Percentiles rank a stretch among this genome's conserved stretches.
These are phyloP conservation scores for Cyclocybe aegerita DNA, from an alignment of 768 basidiomycete species.

Conservation along the genomic window DNA sequence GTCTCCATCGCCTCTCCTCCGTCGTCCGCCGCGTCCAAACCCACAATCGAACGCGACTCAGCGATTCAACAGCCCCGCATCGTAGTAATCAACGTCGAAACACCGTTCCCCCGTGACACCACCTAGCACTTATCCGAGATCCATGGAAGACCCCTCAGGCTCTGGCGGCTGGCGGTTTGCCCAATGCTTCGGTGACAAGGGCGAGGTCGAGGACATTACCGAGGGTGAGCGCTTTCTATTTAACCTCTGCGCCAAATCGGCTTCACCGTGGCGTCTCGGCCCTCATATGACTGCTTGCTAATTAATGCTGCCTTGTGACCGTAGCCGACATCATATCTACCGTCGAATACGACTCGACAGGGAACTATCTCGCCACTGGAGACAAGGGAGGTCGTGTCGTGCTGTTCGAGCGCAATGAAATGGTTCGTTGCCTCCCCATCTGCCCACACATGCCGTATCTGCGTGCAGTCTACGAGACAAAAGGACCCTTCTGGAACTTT, in stretches of 20 bases:
- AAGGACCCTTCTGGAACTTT: conserved; percentile 14
- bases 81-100: conserved; percentile 9
- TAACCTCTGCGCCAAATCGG: conserved; percentile 1
- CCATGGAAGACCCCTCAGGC: conserved; percentile 84
- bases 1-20: conserved; percentile 11
- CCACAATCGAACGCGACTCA: not conserved
- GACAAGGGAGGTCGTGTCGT: conserved; percentile 99
- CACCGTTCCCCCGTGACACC: conserved; percentile 17
- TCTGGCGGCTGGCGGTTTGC: conserved; percentile 98
- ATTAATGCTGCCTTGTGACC: conserved; percentile 23
- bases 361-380: conserved; percentile 98
- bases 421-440: conserved; percentile 47
- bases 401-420: conserved; percentile 97
- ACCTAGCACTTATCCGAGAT: conserved; percentile 18
- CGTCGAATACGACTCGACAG: conserved; percentile 99
- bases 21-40: conserved; percentile 1
- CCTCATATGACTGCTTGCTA: conserved; percentile 15
- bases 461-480: conserved; percentile 12
- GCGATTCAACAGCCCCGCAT: not conserved
- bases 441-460: conserved; percentile 15
- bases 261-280: conserved; percentile 5
- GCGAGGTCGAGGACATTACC: conserved; percentile 98
- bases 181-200: conserved; percentile 99
- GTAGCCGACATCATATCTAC: conserved; percentile 99
- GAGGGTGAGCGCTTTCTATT: conserved; percentile 64